Conservation (phyloP, 2,329 filamentous ascomycete genomes). For the Metarhizium guizhouense region DNA sequence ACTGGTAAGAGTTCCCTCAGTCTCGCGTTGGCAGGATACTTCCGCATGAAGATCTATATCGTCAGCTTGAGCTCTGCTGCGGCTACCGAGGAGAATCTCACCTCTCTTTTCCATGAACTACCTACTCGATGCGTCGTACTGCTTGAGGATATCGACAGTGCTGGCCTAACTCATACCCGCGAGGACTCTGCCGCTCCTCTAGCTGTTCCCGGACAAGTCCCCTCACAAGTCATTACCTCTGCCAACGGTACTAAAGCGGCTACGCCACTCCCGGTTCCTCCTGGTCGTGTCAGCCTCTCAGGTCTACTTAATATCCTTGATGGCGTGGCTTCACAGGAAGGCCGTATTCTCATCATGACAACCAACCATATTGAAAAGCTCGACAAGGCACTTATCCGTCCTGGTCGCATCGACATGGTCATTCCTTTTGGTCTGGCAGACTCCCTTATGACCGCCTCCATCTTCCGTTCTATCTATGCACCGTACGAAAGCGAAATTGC, state of each 20-base stretch:
- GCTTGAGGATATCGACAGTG: conserved; percentile 68
- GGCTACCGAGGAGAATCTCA: conserved; percentile 57
- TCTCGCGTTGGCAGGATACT: conserved; percentile 60
- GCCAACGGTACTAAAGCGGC: not conserved
- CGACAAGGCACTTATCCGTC: conserved; percentile 53
- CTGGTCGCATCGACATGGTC: conserved; percentile 52
- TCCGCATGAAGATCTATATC: conserved; percentile 64
- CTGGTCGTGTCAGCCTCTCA: conserved; percentile 54
- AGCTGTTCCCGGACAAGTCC: conserved; percentile 2
- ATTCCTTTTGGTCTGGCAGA: conserved; percentile 49
- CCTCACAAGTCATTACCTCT: conserved; percentile 4
- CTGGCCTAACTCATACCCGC: conserved; percentile 56
- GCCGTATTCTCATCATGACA: conserved; percentile 56
- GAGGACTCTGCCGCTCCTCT: conserved; percentile 19
- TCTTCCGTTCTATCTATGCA: conserved; percentile 51
- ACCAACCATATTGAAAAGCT: conserved; percentile 56
- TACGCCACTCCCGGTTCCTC: not conserved
- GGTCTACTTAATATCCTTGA: conserved; percentile 76
- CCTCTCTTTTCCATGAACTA: conserved; percentile 54
- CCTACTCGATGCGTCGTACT: conserved; percentile 64
- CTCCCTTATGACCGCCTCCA: conserved; percentile 38
- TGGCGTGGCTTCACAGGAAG: conserved; percentile 57
- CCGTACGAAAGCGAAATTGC: conserved; percentile 32
- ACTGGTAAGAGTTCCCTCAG: conserved; percentile 70
- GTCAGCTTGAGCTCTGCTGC: conserved; percentile 55